Evolutionary conservation across 2,329 filamentous ascomycete species (phyloP), one percentile per base, ranked within the genome.

Genomic region (Microcera coccophila): DNA sequence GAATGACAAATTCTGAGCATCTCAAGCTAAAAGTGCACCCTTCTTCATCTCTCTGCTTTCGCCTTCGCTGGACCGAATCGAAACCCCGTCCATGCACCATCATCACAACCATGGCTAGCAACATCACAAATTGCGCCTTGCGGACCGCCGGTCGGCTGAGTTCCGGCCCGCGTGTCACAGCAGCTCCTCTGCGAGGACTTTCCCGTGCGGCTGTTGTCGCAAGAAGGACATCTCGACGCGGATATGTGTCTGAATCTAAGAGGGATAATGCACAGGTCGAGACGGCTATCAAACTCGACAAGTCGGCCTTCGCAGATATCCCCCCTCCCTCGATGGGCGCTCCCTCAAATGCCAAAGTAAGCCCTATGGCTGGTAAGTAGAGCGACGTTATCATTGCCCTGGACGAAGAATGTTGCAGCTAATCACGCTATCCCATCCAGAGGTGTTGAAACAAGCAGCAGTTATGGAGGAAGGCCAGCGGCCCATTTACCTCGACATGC

Each of bases 401-500:
- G 15, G n/a, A 19, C 33, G 5, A 10, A 19, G 9, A 10, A 19
- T 35, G 28, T 37, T 10, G 26, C 39, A 35, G 38, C 49, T 61
- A 47, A 61, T 42, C 16, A 18, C 5, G 14, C 12, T 32, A 36
- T 29, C 15, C 8, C 4, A 26, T 32, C 17, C 46, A 78, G 86
- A 87, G 53, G 84, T 96, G 35, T 74, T 98, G 49, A 94, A 93
- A 72, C 85, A 95, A 65, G 91, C 90, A 8, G 90, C 89, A 11
- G 75, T 95, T 51, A 87, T 97, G 84, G 90, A 95, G 55, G 84
- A 95, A 67, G 93, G 93, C 45, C 84, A 87, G 49, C 78, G 93
- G 46, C 93, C 93, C 29, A 97, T 98, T 62, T 98, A 98, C 61
- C 84, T 98, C 41, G 93, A 98, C 63, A 95, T 95, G 85, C 93